phyloP scores from a whole-genome alignment of 2,329 filamentous ascomycete species.

The Magnaporthiopsis poae region DNA sequence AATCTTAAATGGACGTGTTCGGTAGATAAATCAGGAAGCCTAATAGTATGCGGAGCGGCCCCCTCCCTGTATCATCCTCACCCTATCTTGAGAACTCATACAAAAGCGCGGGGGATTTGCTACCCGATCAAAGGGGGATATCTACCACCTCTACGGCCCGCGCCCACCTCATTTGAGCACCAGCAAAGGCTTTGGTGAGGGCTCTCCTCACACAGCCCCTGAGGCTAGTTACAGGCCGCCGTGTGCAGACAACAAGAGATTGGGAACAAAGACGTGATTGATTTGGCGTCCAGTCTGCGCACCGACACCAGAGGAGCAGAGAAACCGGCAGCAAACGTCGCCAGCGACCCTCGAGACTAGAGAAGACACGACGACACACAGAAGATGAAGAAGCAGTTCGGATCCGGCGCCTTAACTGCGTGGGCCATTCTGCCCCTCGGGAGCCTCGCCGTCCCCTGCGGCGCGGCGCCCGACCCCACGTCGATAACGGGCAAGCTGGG shows the following conservation, averaged over 20 bases:
- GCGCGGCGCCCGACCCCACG: background rate
- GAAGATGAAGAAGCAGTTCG: background rate
- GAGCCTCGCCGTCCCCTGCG: background rate
- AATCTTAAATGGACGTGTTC: background rate
- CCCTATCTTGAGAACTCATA: background rate
- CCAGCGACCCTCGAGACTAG: background rate
- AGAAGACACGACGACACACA: background rate
- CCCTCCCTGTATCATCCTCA: too few species aligned
- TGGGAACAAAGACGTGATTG: background rate
- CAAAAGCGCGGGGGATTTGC: background rate
- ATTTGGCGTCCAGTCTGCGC: too few species aligned
- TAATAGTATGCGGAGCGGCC: too few species aligned
- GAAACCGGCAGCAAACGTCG: background rate
- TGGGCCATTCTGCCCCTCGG: background rate
- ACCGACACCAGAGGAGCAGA: too few species aligned
- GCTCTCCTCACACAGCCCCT: background rate
- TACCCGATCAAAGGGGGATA: background rate
- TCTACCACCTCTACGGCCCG: background rate
- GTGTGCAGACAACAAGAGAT: background rate
- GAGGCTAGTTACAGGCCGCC: background rate
- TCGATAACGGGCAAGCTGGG: conserved; percentile 4
- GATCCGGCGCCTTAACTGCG: background rate
- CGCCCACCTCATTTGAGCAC: background rate
- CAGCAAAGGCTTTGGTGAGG: background rate
- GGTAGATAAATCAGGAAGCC: too few species aligned